A percentile compares a stretch with the other conserved stretches of the same genome.
Evolutionary conservation across 129 eudicot genomes (phyloP).

Genomic region (Dittrichia graveolens): DNA sequence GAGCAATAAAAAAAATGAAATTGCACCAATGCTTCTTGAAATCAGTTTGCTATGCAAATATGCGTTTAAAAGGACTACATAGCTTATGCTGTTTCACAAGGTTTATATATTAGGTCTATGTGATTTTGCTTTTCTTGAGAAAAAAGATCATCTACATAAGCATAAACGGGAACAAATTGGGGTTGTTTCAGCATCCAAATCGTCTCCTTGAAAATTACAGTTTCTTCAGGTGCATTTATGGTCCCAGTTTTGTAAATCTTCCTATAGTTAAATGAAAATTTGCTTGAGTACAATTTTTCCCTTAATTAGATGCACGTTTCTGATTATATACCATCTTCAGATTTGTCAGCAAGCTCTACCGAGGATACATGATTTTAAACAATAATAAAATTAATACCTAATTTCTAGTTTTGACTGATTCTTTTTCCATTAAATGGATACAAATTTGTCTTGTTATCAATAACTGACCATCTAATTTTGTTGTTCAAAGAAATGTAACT

Average conservation of each 20-base stretch:
- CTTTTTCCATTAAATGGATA: background rate
- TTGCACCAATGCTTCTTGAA: background rate
- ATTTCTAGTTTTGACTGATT: conserved; percentile 4
- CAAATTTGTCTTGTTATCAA: conserved; percentile 5
- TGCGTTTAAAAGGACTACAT: background rate
- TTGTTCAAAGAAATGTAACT: conserved; percentile 16
- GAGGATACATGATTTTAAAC: no score
- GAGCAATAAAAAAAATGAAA: no score
- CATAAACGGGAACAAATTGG: background rate
- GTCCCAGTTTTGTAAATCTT: conserved; percentile 19
- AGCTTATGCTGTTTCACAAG: no score
- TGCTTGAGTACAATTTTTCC: conserved; percentile 8
- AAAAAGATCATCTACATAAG: background rate
- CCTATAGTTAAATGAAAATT: background rate
- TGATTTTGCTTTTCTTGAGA: conserved; percentile 12
- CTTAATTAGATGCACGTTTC: conserved; percentile 20
- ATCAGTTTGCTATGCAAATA: background rate
- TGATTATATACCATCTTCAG: background rate
- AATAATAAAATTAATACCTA: background rate
- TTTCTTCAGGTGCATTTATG: conserved; percentile 32
- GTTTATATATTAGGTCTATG: background rate
- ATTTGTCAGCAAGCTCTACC: background rate
- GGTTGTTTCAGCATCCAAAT: conserved; percentile 19
- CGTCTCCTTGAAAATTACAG: conserved; percentile 13
- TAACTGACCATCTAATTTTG: conserved; percentile 7